Conservation (phyloP, 768 basidiomycete species). For the Erythrobasidium yunnanense region DNA sequence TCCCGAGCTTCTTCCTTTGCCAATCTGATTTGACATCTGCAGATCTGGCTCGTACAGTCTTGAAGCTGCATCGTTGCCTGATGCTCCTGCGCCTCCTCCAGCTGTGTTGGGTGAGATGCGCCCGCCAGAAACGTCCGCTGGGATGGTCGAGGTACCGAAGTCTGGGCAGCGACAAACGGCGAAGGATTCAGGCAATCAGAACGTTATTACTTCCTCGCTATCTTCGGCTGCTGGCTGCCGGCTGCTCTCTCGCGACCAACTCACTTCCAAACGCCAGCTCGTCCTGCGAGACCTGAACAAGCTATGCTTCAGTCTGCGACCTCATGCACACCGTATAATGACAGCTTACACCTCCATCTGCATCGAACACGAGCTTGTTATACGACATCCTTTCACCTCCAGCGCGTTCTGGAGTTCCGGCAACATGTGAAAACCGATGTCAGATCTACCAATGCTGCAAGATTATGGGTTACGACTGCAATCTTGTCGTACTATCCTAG, state of each 20-base stretch:
- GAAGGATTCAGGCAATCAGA: no score
- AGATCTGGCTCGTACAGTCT: conserved; percentile 21
- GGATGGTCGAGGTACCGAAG: conserved; percentile 26
- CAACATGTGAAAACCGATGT: neutral
- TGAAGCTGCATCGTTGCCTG: conserved; percentile 13
- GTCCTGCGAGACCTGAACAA: conserved; percentile 1
- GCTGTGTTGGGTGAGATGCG: neutral
- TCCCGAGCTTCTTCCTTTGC: neutral
- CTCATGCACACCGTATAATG: no score
- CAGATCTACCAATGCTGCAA: neutral
- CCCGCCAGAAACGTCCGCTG: neutral
- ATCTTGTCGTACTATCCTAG: no score
- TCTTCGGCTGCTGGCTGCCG: neutral
- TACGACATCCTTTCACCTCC: neutral
- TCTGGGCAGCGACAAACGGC: neutral
- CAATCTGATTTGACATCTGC: conserved; percentile 13
- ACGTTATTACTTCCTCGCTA: neutral
- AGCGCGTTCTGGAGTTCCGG: no score
- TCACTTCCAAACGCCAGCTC: conserved; percentile 23
- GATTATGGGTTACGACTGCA: no score
- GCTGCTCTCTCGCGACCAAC: neutral
- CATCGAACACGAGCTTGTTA: conserved; percentile 16
- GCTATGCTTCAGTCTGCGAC: no score
- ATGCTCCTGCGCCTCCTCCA: conserved; percentile 1
- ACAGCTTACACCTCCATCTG: neutral